phyloP scores from a whole-genome alignment of 805 yeast species.

The Ogataea dorogensis region DNA sequence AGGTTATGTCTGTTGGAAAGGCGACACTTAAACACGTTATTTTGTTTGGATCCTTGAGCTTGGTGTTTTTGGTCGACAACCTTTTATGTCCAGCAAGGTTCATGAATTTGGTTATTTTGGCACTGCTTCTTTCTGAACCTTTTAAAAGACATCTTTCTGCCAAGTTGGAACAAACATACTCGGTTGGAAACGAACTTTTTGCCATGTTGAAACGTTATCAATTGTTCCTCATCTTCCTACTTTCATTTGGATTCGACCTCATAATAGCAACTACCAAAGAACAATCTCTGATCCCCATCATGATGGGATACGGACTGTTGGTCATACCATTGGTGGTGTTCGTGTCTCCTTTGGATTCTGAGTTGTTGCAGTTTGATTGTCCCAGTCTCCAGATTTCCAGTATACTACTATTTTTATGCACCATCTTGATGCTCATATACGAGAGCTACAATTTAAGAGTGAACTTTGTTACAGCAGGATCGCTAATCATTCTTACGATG shows the following conservation, averaged over 20 bases:
- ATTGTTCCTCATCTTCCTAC: slow-evolving; percentile 15
- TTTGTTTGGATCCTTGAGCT: slow-evolving; percentile 17
- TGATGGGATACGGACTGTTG: slow-evolving; percentile 22
- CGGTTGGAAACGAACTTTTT: slow-evolving; percentile 12
- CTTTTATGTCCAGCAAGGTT: slow-evolving; percentile 30
- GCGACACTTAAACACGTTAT: slow-evolving; percentile 1
- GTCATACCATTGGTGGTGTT: slow-evolving; percentile 23
- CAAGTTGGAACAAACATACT: slow-evolving; percentile 21
- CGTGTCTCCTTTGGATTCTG: slow-evolving; percentile 15
- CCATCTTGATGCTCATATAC: slow-evolving; percentile 15
- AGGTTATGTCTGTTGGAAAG: neutral
- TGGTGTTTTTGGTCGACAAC: slow-evolving; percentile 22
- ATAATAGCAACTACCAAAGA: slow-evolving; percentile 1
- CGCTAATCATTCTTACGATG: slow-evolving; percentile 27
- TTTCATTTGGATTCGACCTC: slow-evolving; percentile 19
- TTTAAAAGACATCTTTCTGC: slow-evolving; percentile 16
- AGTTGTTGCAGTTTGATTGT: neutral
- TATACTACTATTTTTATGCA: slow-evolving; percentile 8
- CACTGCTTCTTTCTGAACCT: slow-evolving; percentile 17
- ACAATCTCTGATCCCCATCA: neutral
- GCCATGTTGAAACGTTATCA: slow-evolving; percentile 19
- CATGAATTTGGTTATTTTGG: slow-evolving; percentile 25
- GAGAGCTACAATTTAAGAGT: slow-evolving; percentile 28
- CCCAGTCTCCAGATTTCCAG: slow-evolving; percentile 18
- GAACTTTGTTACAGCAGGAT: slow-evolving; percentile 32